Evolutionary conservation across 148 eudicot genomes (phyloP), one percentile per base, ranked within the genome.

Genomic region (Suaeda aralocaspica): DNA sequence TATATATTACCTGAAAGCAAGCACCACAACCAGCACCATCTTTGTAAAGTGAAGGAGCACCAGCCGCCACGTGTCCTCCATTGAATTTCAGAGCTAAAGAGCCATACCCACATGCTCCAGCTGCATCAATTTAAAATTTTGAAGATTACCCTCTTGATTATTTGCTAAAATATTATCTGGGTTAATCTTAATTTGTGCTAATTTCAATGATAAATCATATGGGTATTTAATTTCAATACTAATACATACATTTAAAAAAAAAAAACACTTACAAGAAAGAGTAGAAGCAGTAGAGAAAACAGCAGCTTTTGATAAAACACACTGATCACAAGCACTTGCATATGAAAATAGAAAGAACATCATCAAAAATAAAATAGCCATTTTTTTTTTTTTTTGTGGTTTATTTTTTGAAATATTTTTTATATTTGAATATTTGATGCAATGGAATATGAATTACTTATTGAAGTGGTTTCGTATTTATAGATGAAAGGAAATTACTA

Each of bases 1-100:
- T n/a, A n/a, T n/a, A n/a, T n/a, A 50, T n/a, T 30, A 85, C 96
- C 90, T 83, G 90, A 77, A 82, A 92, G 73, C 97, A 92, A 46
- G 96, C 92, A 39, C 97, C 97, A 69, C 97, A 92, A 59, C 89
- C 92, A 76, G 84, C 90, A 63, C 97, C 97, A 22, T 85, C 70
- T 39, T 84, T 85, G 81, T 74, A 92, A 21, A 89, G 66, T 50
- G 83, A 80, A 59, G 97, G 83, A 64, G 78, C 69, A 53, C 88
- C 95, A 52, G 92, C 97, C 25, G 96, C 97, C 64, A 89, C 76
- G 72, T 84, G 81, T 26, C 90, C 90, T 26, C 84, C 85, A 68
- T 71, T 73, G 73, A 89, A 79, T 55, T 79, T 79, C 60, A 79
- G 14, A 15, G 90, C 96, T 67, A 77, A 68, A 33, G 95, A 75